These are phyloP conservation scores for Schizophyllum commune DNA, from an alignment of 1,284 basidiomycete genomes.

Conservation along the genomic window DNA sequence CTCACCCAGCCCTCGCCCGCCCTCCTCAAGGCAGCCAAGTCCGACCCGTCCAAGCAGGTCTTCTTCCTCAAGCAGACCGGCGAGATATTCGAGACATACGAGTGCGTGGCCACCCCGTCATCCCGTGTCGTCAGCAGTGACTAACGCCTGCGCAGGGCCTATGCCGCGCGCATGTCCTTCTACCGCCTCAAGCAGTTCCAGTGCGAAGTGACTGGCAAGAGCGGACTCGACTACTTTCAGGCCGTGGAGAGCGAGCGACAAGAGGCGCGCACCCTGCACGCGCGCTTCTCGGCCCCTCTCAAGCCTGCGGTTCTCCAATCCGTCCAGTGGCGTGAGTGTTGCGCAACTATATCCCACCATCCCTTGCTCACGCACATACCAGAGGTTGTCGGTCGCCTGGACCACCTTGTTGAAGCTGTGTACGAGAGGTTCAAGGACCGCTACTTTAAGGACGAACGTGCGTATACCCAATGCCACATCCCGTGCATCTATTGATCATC, in stretches of 20 bases:
- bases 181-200: slow-evolving; percentile 91
- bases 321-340: slow-evolving; percentile 89
- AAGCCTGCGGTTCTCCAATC: slow-evolving; percentile 87
- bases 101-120: slow-evolving; percentile 48
- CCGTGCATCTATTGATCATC: slow-evolving; percentile 6
- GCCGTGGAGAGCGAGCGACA: slow-evolving; percentile 87
- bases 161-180: slow-evolving; percentile 87
- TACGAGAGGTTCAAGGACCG: slow-evolving; percentile 94
- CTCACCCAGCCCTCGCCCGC: slow-evolving; percentile 70
- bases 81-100: slow-evolving; percentile 92
- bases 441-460: slow-evolving; percentile 88
- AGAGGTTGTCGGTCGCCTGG: slow-evolving; percentile 95
- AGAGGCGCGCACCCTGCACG: slow-evolving; percentile 83
- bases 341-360: slow-evolving; percentile 5
- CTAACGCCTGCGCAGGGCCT: slow-evolving; percentile 50
- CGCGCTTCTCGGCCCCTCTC: slow-evolving; percentile 86
- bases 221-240: slow-evolving; percentile 89
- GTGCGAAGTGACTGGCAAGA: slow-evolving; percentile 92
- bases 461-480: slow-evolving; percentile 25
- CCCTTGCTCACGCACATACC: slow-evolving; percentile 8
- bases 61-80: slow-evolving; percentile 89
- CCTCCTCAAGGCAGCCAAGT: slow-evolving; percentile 55
- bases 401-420: slow-evolving; percentile 89
- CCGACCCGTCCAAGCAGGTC: slow-evolving; percentile 66
- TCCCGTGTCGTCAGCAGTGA: slow-evolving; percentile 10